phyloP scores from a whole-genome alignment of 306 rosid species.

The Phaseolus lunatus region DNA sequence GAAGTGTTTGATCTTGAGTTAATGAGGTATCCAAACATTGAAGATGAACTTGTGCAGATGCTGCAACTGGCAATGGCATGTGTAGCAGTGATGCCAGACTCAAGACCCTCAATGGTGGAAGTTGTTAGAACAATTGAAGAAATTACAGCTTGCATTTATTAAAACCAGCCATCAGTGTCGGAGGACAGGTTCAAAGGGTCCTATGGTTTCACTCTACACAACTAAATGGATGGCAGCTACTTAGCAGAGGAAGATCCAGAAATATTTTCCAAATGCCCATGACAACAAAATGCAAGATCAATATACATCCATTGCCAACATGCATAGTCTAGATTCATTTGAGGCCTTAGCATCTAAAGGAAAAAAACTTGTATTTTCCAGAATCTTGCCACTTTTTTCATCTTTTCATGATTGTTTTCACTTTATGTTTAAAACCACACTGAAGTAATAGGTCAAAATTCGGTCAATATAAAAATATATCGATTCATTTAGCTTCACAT shows the following conservation, averaged over 20 bases:
- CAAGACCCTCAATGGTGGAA: conserved; percentile 86
- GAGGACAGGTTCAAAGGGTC: conserved; percentile 53
- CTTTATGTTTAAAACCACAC: conserved; percentile 15
- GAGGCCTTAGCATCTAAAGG: conserved; percentile 13
- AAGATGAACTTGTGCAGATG: conserved; percentile 95
- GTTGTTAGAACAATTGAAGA: conserved; percentile 79
- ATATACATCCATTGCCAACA: background rate
- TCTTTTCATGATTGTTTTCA: conserved; percentile 13
- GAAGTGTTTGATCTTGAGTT: conserved; percentile 96
- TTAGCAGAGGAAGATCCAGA: background rate
- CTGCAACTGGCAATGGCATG: conserved; percentile 95
- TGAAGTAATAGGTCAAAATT: background rate
- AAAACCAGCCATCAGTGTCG: conserved; percentile 55
- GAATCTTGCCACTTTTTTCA: background rate
- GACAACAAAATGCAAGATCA: conserved; percentile 27
- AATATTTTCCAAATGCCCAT: background rate
- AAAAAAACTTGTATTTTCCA: conserved; percentile 19
- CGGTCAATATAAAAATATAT: background rate
- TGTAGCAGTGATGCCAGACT: conserved; percentile 74
- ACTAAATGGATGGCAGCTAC: conserved; percentile 7
- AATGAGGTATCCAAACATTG: conserved; percentile 73
- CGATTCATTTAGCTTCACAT: background rate
- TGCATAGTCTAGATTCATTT: conserved; percentile 1
- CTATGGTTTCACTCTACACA: conserved; percentile 42
- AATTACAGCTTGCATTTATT: conserved; percentile 56